Conservation (phyloP, 2,329 filamentous ascomycete species). For the Exophiala lecanii-corni region DNA sequence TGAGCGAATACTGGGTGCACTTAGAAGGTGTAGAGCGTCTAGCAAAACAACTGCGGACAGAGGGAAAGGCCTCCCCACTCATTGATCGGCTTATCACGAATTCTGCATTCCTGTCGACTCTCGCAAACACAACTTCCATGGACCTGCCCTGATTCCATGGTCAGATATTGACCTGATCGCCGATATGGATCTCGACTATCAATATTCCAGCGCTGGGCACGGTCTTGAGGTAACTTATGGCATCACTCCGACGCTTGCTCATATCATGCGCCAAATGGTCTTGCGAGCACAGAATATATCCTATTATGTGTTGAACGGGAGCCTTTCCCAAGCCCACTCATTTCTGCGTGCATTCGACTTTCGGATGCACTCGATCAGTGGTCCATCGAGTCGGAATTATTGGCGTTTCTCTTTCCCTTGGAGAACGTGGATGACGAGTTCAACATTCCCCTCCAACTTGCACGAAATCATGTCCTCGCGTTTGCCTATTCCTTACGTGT, state of each 20-base stretch:
- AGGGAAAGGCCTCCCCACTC: conserved; percentile 4
- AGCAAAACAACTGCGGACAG: conserved; percentile 5
- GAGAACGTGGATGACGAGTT: conserved; percentile 4
- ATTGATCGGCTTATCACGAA: conserved; percentile 21
- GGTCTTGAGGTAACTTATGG: conserved; percentile 25
- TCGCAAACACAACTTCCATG: conserved; percentile 21
- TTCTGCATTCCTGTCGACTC: conserved; percentile 22
- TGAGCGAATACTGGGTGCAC: conserved; percentile 25
- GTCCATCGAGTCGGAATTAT: conserved; percentile 15
- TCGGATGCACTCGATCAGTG: conserved; percentile 7
- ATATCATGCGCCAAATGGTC: conserved; percentile 18
- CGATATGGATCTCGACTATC: conserved; percentile 4
- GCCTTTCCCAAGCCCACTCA: conserved; percentile 5
- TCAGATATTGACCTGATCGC: conserved; percentile 1
- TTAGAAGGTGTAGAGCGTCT: conserved; percentile 20
- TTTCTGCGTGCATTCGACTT: conserved; percentile 6
- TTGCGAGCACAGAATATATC: conserved; percentile 13
- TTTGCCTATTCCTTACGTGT: conserved; percentile 21
- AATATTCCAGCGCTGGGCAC: conserved; percentile 5
- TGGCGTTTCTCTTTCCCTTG: conserved; percentile 5
- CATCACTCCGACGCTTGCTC: conserved; percentile 22
- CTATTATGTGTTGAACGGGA: conserved; percentile 16
- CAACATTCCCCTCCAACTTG: conserved; percentile 12
- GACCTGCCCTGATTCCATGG: conserved; percentile 13
- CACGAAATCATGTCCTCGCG: conserved; percentile 18